Base-by-base conservation (phyloP, 768 basidiomycete species). In the Tylopilus subfusipes region DNA sequence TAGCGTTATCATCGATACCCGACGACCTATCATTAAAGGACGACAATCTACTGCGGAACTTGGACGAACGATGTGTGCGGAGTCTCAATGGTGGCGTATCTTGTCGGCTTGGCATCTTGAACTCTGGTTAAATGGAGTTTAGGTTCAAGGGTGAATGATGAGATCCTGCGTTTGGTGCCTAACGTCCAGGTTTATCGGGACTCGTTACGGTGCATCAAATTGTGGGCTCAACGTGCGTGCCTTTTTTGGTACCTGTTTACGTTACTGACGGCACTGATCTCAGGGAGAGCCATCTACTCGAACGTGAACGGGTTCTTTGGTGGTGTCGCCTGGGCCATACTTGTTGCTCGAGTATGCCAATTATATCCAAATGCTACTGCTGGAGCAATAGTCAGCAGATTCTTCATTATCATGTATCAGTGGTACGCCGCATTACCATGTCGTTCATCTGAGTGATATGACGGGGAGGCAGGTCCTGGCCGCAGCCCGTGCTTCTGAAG, bases 271-370 rank as follows among this genome's bases (percentile, higher is more conserved):
- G 39, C 34, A 34, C 5, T n/a, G n/a, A 42, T 29, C 25, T 40
- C 65, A 98, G 95, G 86, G 63, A 81, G 94, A 73, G 97, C 95
- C 24, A 96, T 99, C 56, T 98, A 98, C 72, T 96, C 94, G 1
- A 99, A 99, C 70, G 93, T 98, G 12, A 93, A 93, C 63, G 97
- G 96, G 19, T 99, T 98, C 71, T 81, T 96, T 30, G 97, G 97
- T 53, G 97, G 97, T 65, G 96, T 98, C 2, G 96, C 95, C 27
- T 99, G 97, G 97, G 92, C 96, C 4, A 90, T 98, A 78, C 83
- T 98, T 38, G 95, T 98, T n/a, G 97, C 97, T 48, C 86, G 97
- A 71, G 94, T 98, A 80, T 99, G 97, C 75, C 97, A 99, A 67
- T 74, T 99, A 51, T 99, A 98, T 71, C 97, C 97, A 29, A 97